A percentile compares a stretch with the other conserved stretches of the same genome.
phyloP scores from a whole-genome alignment of 1,139 yeast genomes.

The Arxiozyma slooffiae region DNA sequence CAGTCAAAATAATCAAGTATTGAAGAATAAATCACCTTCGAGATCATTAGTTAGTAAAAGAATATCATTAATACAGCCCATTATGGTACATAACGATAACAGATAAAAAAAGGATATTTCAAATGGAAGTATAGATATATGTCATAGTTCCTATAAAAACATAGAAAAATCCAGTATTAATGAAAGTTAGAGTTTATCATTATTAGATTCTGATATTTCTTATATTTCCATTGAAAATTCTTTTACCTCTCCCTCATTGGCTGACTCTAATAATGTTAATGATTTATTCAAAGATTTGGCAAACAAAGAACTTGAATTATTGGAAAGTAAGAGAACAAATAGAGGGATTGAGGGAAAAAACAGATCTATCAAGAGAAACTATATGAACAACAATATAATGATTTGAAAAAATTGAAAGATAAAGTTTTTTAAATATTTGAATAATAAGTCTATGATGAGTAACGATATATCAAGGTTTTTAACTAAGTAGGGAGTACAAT shows the following conservation, averaged over 20 bases:
- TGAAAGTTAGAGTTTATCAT: neutral
- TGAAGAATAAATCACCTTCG: slow-evolving; percentile 1
- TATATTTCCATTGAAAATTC: slow-evolving; percentile 1
- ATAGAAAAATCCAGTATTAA: neutral
- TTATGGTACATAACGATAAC: slow-evolving; percentile 16
- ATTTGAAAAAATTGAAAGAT: slow-evolving; percentile 23
- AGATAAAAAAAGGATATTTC: neutral
- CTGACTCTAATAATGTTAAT: slow-evolving; percentile 7
- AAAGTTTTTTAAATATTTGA: slow-evolving; percentile 16
- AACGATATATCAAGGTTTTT: neutral
- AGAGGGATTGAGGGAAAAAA: slow-evolving; percentile 26
- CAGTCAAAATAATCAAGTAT: neutral
- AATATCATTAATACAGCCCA: slow-evolving; percentile 27
- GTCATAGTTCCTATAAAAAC: neutral
- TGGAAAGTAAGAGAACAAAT: slow-evolving; percentile 28
- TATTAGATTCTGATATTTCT: neutral
- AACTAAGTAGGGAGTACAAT: neutral
- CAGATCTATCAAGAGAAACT: slow-evolving; percentile 20
- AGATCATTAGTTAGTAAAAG: slow-evolving; percentile 19
- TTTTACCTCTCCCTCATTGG: neutral
- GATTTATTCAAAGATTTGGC: slow-evolving; percentile 19
- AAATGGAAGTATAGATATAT: neutral
- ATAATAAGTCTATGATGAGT: slow-evolving; percentile 2
- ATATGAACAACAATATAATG: slow-evolving; percentile 17
- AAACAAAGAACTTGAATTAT: slow-evolving; percentile 26